Evolutionary conservation across 805 yeast genomes (phyloP).

Genomic region (Saccharomycopsis vini): DNA sequence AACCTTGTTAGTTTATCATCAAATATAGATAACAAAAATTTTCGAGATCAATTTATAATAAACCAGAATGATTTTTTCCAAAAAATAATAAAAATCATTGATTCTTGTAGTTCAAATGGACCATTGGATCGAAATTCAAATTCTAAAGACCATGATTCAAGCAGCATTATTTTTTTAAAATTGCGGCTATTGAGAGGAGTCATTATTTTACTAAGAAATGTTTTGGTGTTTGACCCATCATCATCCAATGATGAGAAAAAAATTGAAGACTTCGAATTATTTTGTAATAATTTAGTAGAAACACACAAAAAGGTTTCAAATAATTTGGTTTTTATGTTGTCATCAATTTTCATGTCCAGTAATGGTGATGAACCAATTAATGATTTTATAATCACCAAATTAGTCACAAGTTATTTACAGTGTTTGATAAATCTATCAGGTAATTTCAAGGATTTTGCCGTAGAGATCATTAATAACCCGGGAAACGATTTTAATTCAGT

Average conservation of each 20-base stretch:
- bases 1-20: too few relatives aligned
- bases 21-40: too few relatives aligned
- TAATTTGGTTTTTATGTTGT: not conserved
- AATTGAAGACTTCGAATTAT: constrained; percentile 18
- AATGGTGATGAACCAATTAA: not conserved
- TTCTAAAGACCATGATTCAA: too few relatives aligned
- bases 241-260: constrained; percentile 21
- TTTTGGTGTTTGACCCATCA: constrained; percentile 27
- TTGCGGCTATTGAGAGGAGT: constrained; percentile 15
- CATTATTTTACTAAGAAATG: constrained; percentile 39
- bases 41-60: too few relatives aligned
- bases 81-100: too few relatives aligned
- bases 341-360: not conserved
- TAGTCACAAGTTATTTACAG: constrained; percentile 10
- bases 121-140: too few relatives aligned
- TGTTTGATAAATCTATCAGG: constrained; percentile 15
- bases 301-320: constrained; percentile 1
- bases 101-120: too few relatives aligned
- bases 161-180: too few relatives aligned
- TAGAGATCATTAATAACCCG: not conserved
- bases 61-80: too few relatives aligned
- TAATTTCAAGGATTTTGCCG: not conserved
- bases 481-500: not conserved
- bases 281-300: not conserved
- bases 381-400: constrained; percentile 3